Percentiles rank a stretch among this genome's conserved stretches.
Evolutionary conservation across 2,329 filamentous ascomycete species (phyloP).

Genomic region (Epichloe brachyelytri): DNA sequence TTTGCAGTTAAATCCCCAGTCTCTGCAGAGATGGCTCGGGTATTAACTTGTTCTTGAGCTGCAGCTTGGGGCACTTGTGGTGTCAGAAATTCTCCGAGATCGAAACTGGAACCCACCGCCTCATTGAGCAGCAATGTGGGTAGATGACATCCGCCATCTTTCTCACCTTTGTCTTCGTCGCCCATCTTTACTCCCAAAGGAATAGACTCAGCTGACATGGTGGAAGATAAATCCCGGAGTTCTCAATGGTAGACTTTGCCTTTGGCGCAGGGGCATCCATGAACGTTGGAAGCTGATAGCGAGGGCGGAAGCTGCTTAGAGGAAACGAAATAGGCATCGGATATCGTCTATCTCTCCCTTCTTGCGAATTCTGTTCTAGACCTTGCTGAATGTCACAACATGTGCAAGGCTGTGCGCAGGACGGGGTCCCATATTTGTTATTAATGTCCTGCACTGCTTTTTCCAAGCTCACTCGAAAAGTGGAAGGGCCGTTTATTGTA

Average conservation of each 20-base stretch:
- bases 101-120: slow-evolving; percentile 4
- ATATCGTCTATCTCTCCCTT: background rate
- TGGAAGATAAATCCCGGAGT: slow-evolving; percentile 5
- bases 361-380: background rate
- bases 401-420: slow-evolving; percentile 1
- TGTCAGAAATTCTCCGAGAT: slow-evolving; percentile 2
- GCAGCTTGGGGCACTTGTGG: background rate
- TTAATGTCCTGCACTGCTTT: slow-evolving; percentile 18
- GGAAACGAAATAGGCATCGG: background rate
- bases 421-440: slow-evolving; percentile 13
- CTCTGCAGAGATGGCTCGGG: background rate
- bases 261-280: slow-evolving; percentile 5
- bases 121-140: slow-evolving; percentile 7
- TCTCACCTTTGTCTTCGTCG: background rate
- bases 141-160: slow-evolving; percentile 3
- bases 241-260: slow-evolving; percentile 6
- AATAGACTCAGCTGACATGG: background rate
- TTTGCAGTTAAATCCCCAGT: background rate
- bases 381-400: background rate
- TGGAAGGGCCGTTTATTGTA: slow-evolving; percentile 9
- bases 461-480: slow-evolving; percentile 17
- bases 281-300: slow-evolving; percentile 8
- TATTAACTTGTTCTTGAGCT: background rate
- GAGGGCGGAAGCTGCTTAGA: slow-evolving; percentile 7
- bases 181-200: background rate